Evolutionary conservation across 805 yeast species (phyloP), one percentile per base, ranked within the genome.

Genomic region (Ogataea wickerhamii): DNA sequence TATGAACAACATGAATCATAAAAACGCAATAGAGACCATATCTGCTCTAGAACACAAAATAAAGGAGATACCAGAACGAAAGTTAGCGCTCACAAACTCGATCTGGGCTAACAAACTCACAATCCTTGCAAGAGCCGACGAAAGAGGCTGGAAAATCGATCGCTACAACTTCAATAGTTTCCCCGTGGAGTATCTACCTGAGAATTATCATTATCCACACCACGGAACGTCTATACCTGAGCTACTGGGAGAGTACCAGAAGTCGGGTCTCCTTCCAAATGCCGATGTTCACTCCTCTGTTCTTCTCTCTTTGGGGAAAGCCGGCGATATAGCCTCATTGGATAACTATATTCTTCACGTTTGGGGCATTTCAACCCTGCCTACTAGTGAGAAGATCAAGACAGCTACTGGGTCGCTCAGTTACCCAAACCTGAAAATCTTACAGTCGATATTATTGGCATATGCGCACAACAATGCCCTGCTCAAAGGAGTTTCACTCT

Each of bases 391-490:
- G 32, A 30, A 29, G 6, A 30, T 43, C 2, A 36, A 33, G 4
- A 33, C 34, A 2, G 28, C 17, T 5, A 19, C 39, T 10, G 44
- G 42, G 8, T 40, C 53, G 3, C 27, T 47, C 19, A 28, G 39
- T 4, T 54, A 51, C 41, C 70, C 70, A 5, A 39, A 52, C 35
- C 40, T 38, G 18, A 30, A 39, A 7, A 40, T 48, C 3, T 45
- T 65, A 18, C 45, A 47, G 10, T 52, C 60, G 6, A 51, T 65
- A 3, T 27, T 64, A 1, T 43, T 53, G 11, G 51, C 66, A 0
- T 63, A 57, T 40, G 38, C 56, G 5, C 53, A 52, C 40, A 61
- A 61, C 36, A 49, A 51, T 21, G 50, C 58, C 13, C 39, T 61
- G 7, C 21, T 48, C 12, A 47, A 53, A 27, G 66, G 63, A n/a